Base-by-base conservation (phyloP, 2,329 filamentous ascomycete species). In the Aspergillus pseudonomiae region DNA sequence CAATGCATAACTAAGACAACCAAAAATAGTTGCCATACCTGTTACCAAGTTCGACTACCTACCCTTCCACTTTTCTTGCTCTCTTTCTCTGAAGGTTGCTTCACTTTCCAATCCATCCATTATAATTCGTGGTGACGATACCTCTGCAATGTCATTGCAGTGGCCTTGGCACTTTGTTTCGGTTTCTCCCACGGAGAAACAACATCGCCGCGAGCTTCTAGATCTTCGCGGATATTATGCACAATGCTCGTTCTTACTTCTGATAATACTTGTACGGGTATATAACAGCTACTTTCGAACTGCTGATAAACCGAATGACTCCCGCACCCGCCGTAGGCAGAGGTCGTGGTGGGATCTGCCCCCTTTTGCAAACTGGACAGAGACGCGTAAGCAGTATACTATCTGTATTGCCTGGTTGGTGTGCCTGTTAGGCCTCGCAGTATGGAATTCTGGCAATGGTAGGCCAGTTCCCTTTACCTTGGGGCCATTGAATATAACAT, bases 191-290 rank as follows among this genome's bases (percentile, higher is more conserved):
- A 77, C 80, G 30, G 82, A 87, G 67, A 81, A 83, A 60, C 76
- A 82, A 54, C 78, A 80, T 30, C 81, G 86, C 41, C 80, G 86
- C 39, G 76, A 81, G 28, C 71, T 84, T 28, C 81, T 89, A n/a
- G 82, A 87, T 69, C 76, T 77, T 57, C 85, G 87, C 59, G 86
- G 84, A 9, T 74, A 79, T n/a, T 75, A 85, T 43, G 86, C 86
- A 19, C 86, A 88, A 72, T 74, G 81, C 65, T 87, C 86, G 1
- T 78, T 83, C 6, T 63, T 88, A 10, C 65, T 82, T 4, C 75
- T 83, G 16, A 70, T 81, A 30, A 68, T 86, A 16, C 67, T 79
- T 4, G 63, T 81, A 3, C 80, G 71, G n/a, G 30, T 74, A 9
- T 78, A 75, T 62, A 68, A 71, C 39, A 62, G 55, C 45, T 68